phyloP scores from a whole-genome alignment of 2,329 filamentous ascomycete genomes.

The Ceratocystis variospora region DNA sequence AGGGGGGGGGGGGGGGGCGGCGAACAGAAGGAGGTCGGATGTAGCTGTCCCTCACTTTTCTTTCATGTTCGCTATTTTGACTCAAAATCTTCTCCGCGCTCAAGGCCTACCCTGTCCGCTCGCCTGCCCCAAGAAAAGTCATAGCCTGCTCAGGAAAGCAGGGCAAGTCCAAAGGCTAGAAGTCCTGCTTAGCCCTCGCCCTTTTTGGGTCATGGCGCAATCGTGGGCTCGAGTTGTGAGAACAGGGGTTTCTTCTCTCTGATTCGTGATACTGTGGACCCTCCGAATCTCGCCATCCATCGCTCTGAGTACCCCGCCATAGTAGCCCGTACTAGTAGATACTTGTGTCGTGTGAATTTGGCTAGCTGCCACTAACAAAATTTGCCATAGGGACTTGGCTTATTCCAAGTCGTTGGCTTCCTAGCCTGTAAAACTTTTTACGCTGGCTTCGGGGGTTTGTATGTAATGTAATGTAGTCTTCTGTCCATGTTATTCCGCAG shows the following conservation, averaged over 20 bases:
- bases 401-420: neutral
- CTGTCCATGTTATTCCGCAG: neutral
- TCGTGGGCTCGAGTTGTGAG: neutral
- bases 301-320: neutral
- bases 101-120: neutral
- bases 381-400: neutral
- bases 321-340: neutral
- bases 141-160: neutral
- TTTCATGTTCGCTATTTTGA: neutral
- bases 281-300: constrained; percentile 3
- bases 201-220: constrained; percentile 4
- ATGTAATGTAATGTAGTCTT: neutral
- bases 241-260: neutral
- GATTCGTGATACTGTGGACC: neutral
- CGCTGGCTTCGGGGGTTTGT: neutral
- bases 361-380: neutral
- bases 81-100: neutral
- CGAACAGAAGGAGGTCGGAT: no score
- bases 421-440: neutral
- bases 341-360: neutral
- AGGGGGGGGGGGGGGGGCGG: no score
- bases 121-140: neutral
- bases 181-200: neutral
- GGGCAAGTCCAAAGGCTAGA: neutral
- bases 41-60: neutral